Base-by-base conservation (phyloP, 2,329 filamentous ascomycete species). In the Arachnomyces sp. region DNA sequence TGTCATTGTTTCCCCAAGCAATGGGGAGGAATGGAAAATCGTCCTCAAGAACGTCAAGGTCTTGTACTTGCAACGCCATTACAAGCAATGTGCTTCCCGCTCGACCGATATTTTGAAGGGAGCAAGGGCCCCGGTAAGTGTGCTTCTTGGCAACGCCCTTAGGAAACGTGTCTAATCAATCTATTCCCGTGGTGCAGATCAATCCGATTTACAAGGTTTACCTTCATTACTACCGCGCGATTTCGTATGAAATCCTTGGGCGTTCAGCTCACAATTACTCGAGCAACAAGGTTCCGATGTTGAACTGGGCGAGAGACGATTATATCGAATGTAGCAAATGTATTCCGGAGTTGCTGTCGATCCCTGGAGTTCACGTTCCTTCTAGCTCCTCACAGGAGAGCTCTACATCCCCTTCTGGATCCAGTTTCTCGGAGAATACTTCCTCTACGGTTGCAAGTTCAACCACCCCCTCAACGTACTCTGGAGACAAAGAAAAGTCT, bases 221-320 rank as follows among this genome's bases (percentile, higher is more conserved):
- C 47, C 57, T 72, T 30, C 58, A 60, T 43, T 70, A 72, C 50
- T 72, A 72, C 51, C 57, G 59, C 7, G 71, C 63, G 2, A 54
- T 68, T 7, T 66, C 60, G 17, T 65, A 68, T 43, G 70, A 73
- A 42, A 59, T 60, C 3, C 57, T 72, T n/a, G 70, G 66, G 2
- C 60, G 64, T 7, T 49, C 58, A 20, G 65, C 70, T 37, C 68
- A 72, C 39, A 56, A 65, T n/a, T 63, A 64, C 47, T 72, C 70
- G 2, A 50, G 49, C 15, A 61, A 61, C 30, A 73, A 71, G 47
- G 25, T 71, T 5, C 54, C 60, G 0, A 51, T 64, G 9, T 57
- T 72, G 31, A 50, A 58, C 9, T 48, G 57, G 16, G 67, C 70
- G 0, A 56, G 64, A 46, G 54, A 64, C 31, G 58, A 53, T 31